phyloP scores from a whole-genome alignment of 805 yeast species.

The Candida endomychidarum region DNA sequence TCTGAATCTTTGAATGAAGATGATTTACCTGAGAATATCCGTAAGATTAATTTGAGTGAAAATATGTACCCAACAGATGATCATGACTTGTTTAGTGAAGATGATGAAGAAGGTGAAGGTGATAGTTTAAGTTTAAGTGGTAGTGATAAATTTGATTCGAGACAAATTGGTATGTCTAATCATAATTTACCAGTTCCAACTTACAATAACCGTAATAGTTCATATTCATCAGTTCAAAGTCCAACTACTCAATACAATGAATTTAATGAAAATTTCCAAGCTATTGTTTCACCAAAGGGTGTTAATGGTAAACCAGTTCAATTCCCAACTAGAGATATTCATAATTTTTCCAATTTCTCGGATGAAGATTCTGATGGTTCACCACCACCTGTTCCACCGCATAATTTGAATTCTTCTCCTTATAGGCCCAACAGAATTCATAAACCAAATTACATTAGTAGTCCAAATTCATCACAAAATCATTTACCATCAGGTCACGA shows the following conservation, averaged over 20 bases:
- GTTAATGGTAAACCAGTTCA: slow-evolving; percentile 6
- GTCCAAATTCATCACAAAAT: slow-evolving; percentile 33
- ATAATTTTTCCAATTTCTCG: slow-evolving; percentile 5
- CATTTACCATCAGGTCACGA: slow-evolving; percentile 16
- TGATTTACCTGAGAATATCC: slow-evolving; percentile 31
- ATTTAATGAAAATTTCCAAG: slow-evolving; percentile 37
- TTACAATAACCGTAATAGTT: slow-evolving; percentile 28
- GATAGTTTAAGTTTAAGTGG: slow-evolving; percentile 16
- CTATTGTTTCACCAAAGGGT: slow-evolving; percentile 13
- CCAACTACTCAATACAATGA: slow-evolving; percentile 45
- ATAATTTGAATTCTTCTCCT: slow-evolving; percentile 16
- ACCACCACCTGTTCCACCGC: slow-evolving; percentile 27
- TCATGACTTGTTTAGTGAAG: slow-evolving; percentile 37
- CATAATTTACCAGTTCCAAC: slow-evolving; percentile 13
- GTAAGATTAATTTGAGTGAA: slow-evolving; percentile 28
- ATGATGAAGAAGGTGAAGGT: slow-evolving; percentile 23
- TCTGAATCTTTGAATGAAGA: slow-evolving; percentile 35
- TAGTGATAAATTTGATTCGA: slow-evolving; percentile 22
- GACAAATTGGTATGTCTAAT: slow-evolving; percentile 19
- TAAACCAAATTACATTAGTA: slow-evolving; percentile 32
- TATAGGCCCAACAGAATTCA: slow-evolving; percentile 13
- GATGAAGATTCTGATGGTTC: slow-evolving; percentile 18
- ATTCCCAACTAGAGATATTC: slow-evolving; percentile 1
- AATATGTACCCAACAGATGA: slow-evolving; percentile 38
- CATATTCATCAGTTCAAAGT: slow-evolving; percentile 40